These are phyloP conservation scores for Colletotrichum eremochloae DNA, from an alignment of 2,329 filamentous ascomycete species.

Conservation along the genomic window DNA sequence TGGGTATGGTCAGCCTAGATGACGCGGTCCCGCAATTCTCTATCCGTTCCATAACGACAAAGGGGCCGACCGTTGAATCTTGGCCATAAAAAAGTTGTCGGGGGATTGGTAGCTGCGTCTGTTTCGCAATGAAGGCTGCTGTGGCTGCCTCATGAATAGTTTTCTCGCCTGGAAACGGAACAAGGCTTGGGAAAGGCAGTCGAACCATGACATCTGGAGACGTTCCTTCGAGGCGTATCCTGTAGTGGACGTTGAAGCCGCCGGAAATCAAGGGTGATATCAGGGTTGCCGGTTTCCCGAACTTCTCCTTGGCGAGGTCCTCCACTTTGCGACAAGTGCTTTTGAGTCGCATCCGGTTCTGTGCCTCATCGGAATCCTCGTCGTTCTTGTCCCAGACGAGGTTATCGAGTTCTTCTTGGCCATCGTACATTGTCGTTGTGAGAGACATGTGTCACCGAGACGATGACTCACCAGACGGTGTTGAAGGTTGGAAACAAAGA, in stretches of 20 bases:
- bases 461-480: too few relatives aligned
- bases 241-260: slow-evolving; percentile 43
- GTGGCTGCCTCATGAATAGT: slow-evolving; percentile 39
- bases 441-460: too few relatives aligned
- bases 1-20: slow-evolving; percentile 25
- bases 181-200: slow-evolving; percentile 34
- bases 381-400: slow-evolving; percentile 35
- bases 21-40: slow-evolving; percentile 46
- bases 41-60: slow-evolving; percentile 48
- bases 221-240: slow-evolving; percentile 29
- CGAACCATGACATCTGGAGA: slow-evolving; percentile 35
- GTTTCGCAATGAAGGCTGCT: slow-evolving; percentile 20
- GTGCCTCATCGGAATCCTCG: not conserved
- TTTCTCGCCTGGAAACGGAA: slow-evolving; percentile 43
- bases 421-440: slow-evolving; percentile 12
- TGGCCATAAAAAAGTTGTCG: slow-evolving; percentile 37
- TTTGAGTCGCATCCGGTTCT: slow-evolving; percentile 22
- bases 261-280: slow-evolving; percentile 34
- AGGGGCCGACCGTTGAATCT: slow-evolving; percentile 46
- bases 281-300: slow-evolving; percentile 11
- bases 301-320: slow-evolving; percentile 1
- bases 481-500: too few relatives aligned
- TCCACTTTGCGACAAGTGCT: slow-evolving; percentile 8
- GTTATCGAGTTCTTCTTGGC: slow-evolving; percentile 33
- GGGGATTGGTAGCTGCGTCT: slow-evolving; percentile 33